These are phyloP conservation scores for Xerocomus spinulosus DNA, from an alignment of 768 basidiomycete species.

Conservation along the genomic window DNA sequence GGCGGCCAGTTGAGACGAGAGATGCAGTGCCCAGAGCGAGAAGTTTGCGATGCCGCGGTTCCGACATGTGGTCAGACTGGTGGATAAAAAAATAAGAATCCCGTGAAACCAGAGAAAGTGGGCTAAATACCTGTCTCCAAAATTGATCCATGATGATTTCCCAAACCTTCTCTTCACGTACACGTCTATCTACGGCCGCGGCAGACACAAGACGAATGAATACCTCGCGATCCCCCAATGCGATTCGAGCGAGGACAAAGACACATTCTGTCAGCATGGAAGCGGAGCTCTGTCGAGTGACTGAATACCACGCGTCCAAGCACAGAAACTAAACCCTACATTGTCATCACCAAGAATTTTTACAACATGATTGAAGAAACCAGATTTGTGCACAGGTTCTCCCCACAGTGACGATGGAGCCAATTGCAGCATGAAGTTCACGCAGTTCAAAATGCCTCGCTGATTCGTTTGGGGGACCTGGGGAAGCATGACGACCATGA, in stretches of 20 bases:
- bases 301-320: conserved; percentile 7
- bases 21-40: conserved; percentile 76
- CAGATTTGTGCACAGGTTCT: conserved; percentile 65
- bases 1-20: conserved; percentile 69
- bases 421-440: conserved; percentile 60
- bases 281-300: conserved; percentile 25
- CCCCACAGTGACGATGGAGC: conserved; percentile 66
- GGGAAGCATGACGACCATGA: conserved; percentile 47
- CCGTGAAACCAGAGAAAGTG: neutral
- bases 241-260: conserved; percentile 69
- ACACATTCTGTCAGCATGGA: conserved; percentile 60
- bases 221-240: conserved; percentile 57
- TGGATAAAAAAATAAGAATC: neutral
- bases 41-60: conserved; percentile 79
- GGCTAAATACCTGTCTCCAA: conserved; percentile 66
- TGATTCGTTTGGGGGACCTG: conserved; percentile 50
- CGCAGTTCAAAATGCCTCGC: conserved; percentile 54
- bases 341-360: conserved; percentile 62
- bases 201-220: conserved; percentile 70
- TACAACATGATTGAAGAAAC: conserved; percentile 63
- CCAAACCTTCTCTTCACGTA: conserved; percentile 53
- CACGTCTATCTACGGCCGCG: conserved; percentile 44
- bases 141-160: conserved; percentile 72
- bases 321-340: conserved; percentile 35
- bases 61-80: conserved; percentile 89